Evolutionary conservation across 495 filamentous ascomycete species (phyloP).

Genomic region (Penicillium atrosanguineum): DNA sequence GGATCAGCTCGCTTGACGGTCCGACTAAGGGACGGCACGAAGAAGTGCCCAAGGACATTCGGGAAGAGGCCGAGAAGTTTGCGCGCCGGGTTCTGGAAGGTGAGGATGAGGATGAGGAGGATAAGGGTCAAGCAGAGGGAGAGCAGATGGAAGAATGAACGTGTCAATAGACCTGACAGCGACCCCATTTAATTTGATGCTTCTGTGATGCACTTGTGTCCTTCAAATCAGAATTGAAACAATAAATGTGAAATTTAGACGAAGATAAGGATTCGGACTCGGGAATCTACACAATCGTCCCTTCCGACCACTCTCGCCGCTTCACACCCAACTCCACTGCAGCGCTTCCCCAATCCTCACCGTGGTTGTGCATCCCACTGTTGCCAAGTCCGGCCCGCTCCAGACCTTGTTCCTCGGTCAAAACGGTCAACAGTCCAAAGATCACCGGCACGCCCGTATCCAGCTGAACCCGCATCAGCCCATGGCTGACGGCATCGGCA

Average conservation of each 20-base stretch:
- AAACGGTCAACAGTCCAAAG: slow-evolving; percentile 87
- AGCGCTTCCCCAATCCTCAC: slow-evolving; percentile 79
- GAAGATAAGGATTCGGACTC: background rate
- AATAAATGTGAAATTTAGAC: background rate
- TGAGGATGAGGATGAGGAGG: slow-evolving; percentile 73
- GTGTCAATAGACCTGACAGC: slow-evolving; percentile 16
- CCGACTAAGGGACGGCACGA: slow-evolving; percentile 89
- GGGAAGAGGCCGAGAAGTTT: slow-evolving; percentile 85
- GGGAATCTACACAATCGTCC: slow-evolving; percentile 35
- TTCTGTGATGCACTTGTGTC: slow-evolving; percentile 4
- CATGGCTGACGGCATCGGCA: slow-evolving; percentile 82
- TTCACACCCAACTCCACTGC: slow-evolving; percentile 52
- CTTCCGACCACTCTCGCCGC: slow-evolving; percentile 46
- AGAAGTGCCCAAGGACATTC: slow-evolving; percentile 83
- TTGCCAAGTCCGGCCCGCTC: slow-evolving; percentile 74
- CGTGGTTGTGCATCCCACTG: slow-evolving; percentile 70
- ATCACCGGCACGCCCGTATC: slow-evolving; percentile 86
- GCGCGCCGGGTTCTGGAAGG: slow-evolving; percentile 70
- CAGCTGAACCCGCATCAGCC: slow-evolving; percentile 89
- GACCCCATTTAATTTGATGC: slow-evolving; percentile 19
- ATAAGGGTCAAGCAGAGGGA: slow-evolving; percentile 54
- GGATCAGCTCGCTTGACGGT: slow-evolving; percentile 78
- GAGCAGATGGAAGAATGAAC: slow-evolving; percentile 76
- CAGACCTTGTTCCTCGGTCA: slow-evolving; percentile 83
- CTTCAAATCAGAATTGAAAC: background rate